Base-by-base conservation (phyloP, 176 grass and related monocot genomes). In the Bolboschoenus planiculmis region DNA sequence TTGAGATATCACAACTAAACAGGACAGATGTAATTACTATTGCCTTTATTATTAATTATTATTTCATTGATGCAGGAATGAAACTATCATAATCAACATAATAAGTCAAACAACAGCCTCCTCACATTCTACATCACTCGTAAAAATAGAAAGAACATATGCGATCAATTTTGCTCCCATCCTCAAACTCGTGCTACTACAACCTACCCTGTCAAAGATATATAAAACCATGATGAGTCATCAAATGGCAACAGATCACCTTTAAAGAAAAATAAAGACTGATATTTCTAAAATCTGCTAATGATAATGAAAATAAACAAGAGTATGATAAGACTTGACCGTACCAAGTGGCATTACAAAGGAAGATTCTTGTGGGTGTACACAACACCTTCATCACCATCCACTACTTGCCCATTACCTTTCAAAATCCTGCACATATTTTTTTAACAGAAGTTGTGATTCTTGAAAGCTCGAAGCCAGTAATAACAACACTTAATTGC, bases 351-450 rank as follows among this genome's bases (percentile, higher is more conserved):
- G 86, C 74, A 96, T 63, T 89, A 83, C 68, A 97, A 68, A 47
- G 87, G 88, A 88, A 99, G 80, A 83, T 78, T 86, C 83, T 87
- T 93, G 39, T 99, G 97, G 83, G 89, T 96, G 72, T 96, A 96
- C 3, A 53, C 51, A 4, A 99, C 62, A 46, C 79, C 91, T 86
- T 93, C 91, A 78, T 99, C 97, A 46, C 93, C 85, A 35, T 93
- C 90, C 79, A 99, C 93, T 10, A 96, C 77, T 89, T 99, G 93
- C 5, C 93, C 97, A 16, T 18, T 90, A 3, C 93, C 97, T 82
- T 79, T 88, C 84, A 99, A 86, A 72, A 99, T 91, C 97, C 97
- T 99, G 76, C 80, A 90, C 8, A 66, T 31, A 30, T 62, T 40
- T n/a, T n/a, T n/a, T 77, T 51, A 66, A 43, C 59, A 66, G 14